Conservation (phyloP, 2,329 filamentous ascomycete genomes). For the Fusarium veterinarium region DNA sequence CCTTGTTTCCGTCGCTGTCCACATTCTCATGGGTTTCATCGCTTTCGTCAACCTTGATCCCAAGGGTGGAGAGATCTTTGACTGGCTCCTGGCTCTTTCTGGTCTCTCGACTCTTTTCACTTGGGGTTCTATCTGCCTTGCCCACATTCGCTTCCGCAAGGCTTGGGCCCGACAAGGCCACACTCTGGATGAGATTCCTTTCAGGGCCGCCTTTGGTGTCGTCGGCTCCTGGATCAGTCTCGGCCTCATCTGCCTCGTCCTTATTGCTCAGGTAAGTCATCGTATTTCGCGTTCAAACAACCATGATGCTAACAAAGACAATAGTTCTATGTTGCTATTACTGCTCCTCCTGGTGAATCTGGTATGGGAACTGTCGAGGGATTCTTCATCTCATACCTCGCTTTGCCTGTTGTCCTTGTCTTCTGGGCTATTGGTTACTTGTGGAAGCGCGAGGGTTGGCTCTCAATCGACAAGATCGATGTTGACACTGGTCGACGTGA, state of each 20-base stretch:
- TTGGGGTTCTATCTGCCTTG: slow-evolving; percentile 72
- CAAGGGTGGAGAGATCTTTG: slow-evolving; percentile 65
- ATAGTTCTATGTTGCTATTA: slow-evolving; percentile 64
- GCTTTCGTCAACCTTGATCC: slow-evolving; percentile 60
- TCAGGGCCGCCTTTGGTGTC: slow-evolving; percentile 69
- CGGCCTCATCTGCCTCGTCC: slow-evolving; percentile 63
- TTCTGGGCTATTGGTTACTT: slow-evolving; percentile 70
- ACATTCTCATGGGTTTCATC: slow-evolving; percentile 61
- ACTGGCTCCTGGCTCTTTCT: slow-evolving; percentile 73
- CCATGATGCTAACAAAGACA: slow-evolving; percentile 7
- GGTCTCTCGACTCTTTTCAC: slow-evolving; percentile 73
- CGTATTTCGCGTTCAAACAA: not conserved
- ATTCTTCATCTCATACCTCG: slow-evolving; percentile 68
- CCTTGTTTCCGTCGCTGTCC: slow-evolving; percentile 56
- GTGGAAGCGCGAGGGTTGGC: slow-evolving; percentile 74
- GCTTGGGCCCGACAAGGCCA: slow-evolving; percentile 71
- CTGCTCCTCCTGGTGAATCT: slow-evolving; percentile 46
- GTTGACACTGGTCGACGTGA: slow-evolving; percentile 74
- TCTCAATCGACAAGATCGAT: slow-evolving; percentile 70
- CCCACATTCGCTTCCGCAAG: slow-evolving; percentile 72
- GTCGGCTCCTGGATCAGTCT: slow-evolving; percentile 73
- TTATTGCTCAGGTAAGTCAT: slow-evolving; percentile 63
- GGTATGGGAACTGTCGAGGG: slow-evolving; percentile 57
- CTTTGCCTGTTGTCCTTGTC: slow-evolving; percentile 63
- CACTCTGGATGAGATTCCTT: slow-evolving; percentile 74